Conservation (phyloP, 2,329 filamentous ascomycete genomes). For the Penicillium sp. region DNA sequence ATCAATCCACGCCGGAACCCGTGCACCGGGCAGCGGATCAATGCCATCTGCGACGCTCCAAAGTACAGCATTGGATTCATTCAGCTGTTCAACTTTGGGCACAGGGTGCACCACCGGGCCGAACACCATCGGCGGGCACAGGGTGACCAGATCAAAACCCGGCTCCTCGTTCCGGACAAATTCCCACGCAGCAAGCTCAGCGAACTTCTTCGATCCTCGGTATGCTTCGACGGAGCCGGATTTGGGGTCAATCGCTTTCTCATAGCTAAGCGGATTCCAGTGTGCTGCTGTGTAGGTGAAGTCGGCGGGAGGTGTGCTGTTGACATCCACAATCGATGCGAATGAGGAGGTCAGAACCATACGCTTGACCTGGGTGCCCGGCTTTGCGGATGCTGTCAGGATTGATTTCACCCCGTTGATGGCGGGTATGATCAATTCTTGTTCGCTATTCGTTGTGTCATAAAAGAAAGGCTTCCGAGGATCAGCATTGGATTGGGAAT, state of each 20-base stretch:
- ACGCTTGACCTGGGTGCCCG: slow-evolving; percentile 23
- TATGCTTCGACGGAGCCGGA: slow-evolving; percentile 34
- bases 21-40: slow-evolving; percentile 42
- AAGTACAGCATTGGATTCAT: slow-evolving; percentile 49
- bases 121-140: slow-evolving; percentile 53
- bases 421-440: slow-evolving; percentile 49
- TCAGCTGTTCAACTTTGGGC: slow-evolving; percentile 38
- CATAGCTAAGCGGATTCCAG: slow-evolving; percentile 40
- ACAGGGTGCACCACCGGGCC: slow-evolving; percentile 51
- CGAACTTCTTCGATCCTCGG: slow-evolving; percentile 38
- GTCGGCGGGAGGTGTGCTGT: slow-evolving; percentile 13
- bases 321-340: slow-evolving; percentile 30
- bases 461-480: slow-evolving; percentile 49
- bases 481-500: neutral
- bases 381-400: slow-evolving; percentile 37
- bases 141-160: slow-evolving; percentile 45
- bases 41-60: slow-evolving; percentile 46
- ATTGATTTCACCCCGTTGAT: slow-evolving; percentile 53
- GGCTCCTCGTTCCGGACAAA: slow-evolving; percentile 38
- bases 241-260: slow-evolving; percentile 23
- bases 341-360: slow-evolving; percentile 38
- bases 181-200: slow-evolving; percentile 35
- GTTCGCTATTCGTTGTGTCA: slow-evolving; percentile 49
- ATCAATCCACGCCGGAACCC: slow-evolving; percentile 46
- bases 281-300: slow-evolving; percentile 33